Evolutionary conservation across 768 basidiomycete species (phyloP), one percentile per base, ranked within the genome.

Genomic region (Termitomyces bulborhizus): DNA sequence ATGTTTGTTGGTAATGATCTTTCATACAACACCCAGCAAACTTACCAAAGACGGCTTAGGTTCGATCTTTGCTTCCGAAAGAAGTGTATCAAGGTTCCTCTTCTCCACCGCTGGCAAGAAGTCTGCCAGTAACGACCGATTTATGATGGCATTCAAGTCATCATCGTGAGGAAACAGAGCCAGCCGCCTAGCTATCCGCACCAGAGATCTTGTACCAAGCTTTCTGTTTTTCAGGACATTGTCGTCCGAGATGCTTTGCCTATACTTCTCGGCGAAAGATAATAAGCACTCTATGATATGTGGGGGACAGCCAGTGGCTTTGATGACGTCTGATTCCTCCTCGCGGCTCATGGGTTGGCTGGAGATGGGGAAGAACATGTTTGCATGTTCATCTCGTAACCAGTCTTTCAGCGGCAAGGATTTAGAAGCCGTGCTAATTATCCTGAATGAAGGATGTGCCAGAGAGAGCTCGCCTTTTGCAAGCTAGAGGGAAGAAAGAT

Each of bases 351-450:
- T 87, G 1, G 84, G 83, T 60, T 81, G 80, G 42, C 78, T 74
- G 7, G 81, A 77, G 13, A 87, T 64, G 9, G 83, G 66, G 65
- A 85, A 81, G 73, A 87, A 85, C 83, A 85, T 85, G 61, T 85
- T 86, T 26, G 81, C 78, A 62, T 85, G 81, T 62, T 87, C 84
- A 55, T 81, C 78, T 1, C 77, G 73, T 27, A 87, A 74, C 85
- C 84, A 87, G 62, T 86, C 84, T 61, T 81, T 81, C n/a, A 85
- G 69, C n/a, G 80, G 77, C 1, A 80, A 65, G 1, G 83, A 84
- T 62, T 82, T 84, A 39, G 83, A 84, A 6, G 84, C 80, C 0
- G 84, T 86, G 48, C 71, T 73, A 58, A 86, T 80, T 53, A 84
- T 66, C 27, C 85, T 76, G 71, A 86, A 84, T 4, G 84, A 79